Evolutionary conservation across 1,284 basidiomycete genomes (phyloP).

Genomic region (Microstroma glucosiphilum): DNA sequence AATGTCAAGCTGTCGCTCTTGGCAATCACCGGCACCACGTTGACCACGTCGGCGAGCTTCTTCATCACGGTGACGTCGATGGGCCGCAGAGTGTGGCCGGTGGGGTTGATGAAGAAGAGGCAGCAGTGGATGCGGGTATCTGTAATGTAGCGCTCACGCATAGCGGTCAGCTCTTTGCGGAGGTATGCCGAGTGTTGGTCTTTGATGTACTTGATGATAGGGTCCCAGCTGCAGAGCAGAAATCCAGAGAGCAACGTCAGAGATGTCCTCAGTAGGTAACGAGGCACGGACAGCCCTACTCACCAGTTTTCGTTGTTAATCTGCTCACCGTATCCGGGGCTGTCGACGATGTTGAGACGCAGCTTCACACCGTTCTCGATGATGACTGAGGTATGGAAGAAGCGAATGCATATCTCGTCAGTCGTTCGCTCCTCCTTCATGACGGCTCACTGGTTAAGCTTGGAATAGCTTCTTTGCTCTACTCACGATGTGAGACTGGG

Average conservation of each 20-base stretch:
- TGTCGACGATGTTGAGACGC: conserved; percentile 95
- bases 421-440: not conserved
- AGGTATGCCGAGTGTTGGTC: conserved; percentile 99
- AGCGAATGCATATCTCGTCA: too few species aligned
- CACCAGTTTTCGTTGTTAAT: conserved; percentile 98
- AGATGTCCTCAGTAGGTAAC: not conserved
- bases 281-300: conserved; percentile 30
- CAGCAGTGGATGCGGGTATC: conserved; percentile 98
- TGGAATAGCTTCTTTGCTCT: not conserved
- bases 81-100: conserved; percentile 44
- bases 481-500: conserved; percentile 82
- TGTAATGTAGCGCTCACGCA: conserved; percentile 95
- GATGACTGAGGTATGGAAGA: conserved; percentile 67
- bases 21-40: conserved; percentile 96
- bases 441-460: not conserved
- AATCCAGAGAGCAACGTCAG: not conserved
- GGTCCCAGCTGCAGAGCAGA: conserved; percentile 71
- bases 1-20: conserved; percentile 93
- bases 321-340: conserved; percentile 95
- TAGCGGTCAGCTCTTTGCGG: conserved; percentile 95
- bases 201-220: conserved; percentile 96
- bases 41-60: conserved; percentile 95
- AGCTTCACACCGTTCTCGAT: conserved; percentile 92
- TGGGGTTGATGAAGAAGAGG: conserved; percentile 86
- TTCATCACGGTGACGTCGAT: conserved; percentile 99